These are phyloP conservation scores for Eruca vesicaria DNA, from an alignment of 441 rosid species.

Conservation along the genomic window DNA sequence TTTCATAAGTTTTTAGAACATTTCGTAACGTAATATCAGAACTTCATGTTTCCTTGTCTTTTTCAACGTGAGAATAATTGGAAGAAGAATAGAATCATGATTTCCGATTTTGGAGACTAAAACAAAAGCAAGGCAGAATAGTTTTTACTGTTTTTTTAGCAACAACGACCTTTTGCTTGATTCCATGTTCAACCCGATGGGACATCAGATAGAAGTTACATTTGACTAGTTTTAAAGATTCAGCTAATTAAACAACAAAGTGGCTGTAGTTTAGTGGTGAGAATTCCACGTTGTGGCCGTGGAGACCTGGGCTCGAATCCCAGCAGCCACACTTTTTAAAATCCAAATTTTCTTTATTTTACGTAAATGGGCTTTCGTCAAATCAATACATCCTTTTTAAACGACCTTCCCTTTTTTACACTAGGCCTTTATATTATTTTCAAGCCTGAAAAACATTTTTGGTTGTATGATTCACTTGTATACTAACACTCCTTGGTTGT, in stretches of 20 bases:
- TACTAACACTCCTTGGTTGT: no score
- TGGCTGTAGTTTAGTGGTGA: constrained; percentile 66
- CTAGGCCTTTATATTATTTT: not conserved
- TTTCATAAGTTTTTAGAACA: not conserved
- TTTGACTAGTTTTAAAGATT: no score
- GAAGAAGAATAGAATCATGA: constrained; percentile 5
- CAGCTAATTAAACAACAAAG: no score
- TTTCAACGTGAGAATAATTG: constrained; percentile 19
- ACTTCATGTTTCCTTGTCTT: constrained; percentile 1
- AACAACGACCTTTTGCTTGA: constrained; percentile 2
- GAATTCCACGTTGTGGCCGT: constrained; percentile 68
- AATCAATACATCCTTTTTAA: not conserved
- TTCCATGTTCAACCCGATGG: constrained; percentile 20
- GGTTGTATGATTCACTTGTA: no score
- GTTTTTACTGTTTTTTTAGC: not conserved
- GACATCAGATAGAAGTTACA: not conserved
- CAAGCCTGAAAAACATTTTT: no score
- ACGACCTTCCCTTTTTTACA: not conserved
- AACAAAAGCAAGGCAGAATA: not conserved
- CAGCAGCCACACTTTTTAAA: constrained; percentile 49
- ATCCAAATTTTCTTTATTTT: not conserved
- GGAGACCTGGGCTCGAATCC: constrained; percentile 70
- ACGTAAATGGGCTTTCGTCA: not conserved
- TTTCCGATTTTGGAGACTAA: not conserved
- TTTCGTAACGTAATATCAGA: not conserved